Evolutionary conservation across 495 filamentous ascomycete species (phyloP), one percentile per base, ranked within the genome.

Genomic region (Daldinia caldariorum): DNA sequence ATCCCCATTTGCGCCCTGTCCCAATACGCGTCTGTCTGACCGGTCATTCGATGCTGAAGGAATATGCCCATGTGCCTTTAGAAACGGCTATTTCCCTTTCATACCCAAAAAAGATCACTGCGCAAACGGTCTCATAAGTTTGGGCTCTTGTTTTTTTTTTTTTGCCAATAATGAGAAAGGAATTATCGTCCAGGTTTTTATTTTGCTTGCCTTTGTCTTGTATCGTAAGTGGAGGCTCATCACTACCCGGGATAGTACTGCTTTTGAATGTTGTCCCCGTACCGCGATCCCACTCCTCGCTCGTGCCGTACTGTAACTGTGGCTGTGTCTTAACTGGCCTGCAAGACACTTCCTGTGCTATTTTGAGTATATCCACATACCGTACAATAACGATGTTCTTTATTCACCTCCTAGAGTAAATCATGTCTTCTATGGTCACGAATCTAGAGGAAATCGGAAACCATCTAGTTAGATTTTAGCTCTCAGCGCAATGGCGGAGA

Each of bases 311-410:
- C 51, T 41, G 63, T 50, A 20, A 20, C 51, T 35, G 63, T 55
- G 63, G 63, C 63, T 66, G 54, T 51, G 63, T 43, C 26, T 47
- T 31, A 26, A 29, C 29, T 3, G 16, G 37, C 62, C 20, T 20
- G 39, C 14, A 14, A 57, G 53, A 49, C 31, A 38, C 38, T 39
- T 38, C n/a, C 35, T 38, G 50, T 56, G 51, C 20, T 47, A 38
- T 39, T 20, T 60, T 47, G 34, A 58, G 35, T 41, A 26, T 32
- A 59, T 26, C 51, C 31, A 32, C 51, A 34, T 31, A 37, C 2
- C 12, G 45, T 47, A 47, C 16, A 66, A 45, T 54, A 32, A 43
- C 14, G 29, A 8, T 47, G 43, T 47, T 18, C 18, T 47, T 51
- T 37, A 0, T 53, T 16, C 10, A 35, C n/a, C 22, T 26, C 16